Conservation (phyloP, 106 monocot species). For the Hemerocallis citrina region DNA sequence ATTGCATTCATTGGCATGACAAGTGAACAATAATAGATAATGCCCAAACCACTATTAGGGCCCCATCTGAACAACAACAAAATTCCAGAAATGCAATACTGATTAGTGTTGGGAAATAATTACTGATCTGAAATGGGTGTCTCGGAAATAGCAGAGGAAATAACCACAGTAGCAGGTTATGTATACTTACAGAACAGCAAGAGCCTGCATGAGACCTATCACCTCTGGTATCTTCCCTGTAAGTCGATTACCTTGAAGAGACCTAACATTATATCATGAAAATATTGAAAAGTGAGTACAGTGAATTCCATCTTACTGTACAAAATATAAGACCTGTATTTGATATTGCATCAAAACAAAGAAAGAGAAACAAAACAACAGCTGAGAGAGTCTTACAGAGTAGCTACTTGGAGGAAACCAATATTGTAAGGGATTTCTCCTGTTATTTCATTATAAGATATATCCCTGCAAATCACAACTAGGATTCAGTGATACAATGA, state of each 20-base stretch:
- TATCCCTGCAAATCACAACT: conserved; percentile 63
- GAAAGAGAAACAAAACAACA: conserved; percentile 7
- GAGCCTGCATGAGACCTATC: conserved; percentile 98
- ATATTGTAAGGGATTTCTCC: conserved; percentile 94
- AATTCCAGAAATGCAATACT: conserved; percentile 6
- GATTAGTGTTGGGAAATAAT: not conserved
- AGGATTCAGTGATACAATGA: no score
- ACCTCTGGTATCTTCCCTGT: conserved; percentile 96
- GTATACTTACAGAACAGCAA: conserved; percentile 79
- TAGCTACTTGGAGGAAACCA: conserved; percentile 95
- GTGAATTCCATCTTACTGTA: no score
- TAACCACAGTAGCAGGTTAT: not conserved
- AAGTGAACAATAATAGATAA: not conserved
- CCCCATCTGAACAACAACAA: not conserved
- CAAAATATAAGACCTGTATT: no score
- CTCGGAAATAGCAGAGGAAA: no score
- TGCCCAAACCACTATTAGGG: no score
- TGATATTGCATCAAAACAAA: not conserved
- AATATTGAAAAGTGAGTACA: no score
- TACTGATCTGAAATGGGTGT: no score
- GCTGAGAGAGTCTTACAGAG: no score
- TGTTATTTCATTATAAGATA: conserved; percentile 82
- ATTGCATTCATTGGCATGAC: not conserved
- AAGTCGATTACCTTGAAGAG: conserved; percentile 88
- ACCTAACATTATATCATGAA: conserved; percentile 22